phyloP scores from a whole-genome alignment of 257 asterid genomes.

The Solanum virginianum region DNA sequence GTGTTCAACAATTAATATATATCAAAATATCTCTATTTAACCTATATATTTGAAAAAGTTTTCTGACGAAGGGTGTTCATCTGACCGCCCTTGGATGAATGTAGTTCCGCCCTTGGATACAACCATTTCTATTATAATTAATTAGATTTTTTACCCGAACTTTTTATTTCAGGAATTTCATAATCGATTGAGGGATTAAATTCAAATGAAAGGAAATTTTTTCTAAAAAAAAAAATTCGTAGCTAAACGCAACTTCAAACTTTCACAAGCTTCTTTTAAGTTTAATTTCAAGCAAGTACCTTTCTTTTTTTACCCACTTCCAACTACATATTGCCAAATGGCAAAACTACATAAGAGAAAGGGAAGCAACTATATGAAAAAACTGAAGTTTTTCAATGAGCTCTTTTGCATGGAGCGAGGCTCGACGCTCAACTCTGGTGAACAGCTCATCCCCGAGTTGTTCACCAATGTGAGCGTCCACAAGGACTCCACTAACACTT shows the following conservation, averaged over 20 bases:
- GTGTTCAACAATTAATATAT: too few species aligned
- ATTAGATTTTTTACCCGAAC: too few species aligned
- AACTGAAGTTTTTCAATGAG: slow-evolving; percentile 68
- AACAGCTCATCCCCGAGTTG: slow-evolving; percentile 60
- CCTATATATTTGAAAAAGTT: too few species aligned
- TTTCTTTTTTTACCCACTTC: not conserved
- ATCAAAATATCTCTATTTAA: too few species aligned
- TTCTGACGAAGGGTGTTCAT: too few species aligned
- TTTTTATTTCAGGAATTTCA: too few species aligned
- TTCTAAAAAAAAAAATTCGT: not conserved
- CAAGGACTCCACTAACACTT: slow-evolving; percentile 77
- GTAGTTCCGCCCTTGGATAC: too few species aligned
- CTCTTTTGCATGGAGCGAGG: slow-evolving; percentile 57
- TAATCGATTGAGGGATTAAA: too few species aligned
- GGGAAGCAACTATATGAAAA: slow-evolving; percentile 83
- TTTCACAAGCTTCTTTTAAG: not conserved
- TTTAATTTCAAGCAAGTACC: not conserved
- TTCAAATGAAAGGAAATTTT: not conserved
- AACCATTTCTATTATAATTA: too few species aligned
- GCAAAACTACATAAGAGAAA: slow-evolving; percentile 34
- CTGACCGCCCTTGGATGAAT: too few species aligned
- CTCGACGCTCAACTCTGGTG: slow-evolving; percentile 55
- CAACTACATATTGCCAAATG: not conserved
- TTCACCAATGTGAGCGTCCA: slow-evolving; percentile 85
- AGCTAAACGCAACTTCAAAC: not conserved